A percentile compares a stretch with the other conserved stretches of the same genome.
Conservation (phyloP, 331 rosid species). For the Pyracantha coccinea region DNA sequence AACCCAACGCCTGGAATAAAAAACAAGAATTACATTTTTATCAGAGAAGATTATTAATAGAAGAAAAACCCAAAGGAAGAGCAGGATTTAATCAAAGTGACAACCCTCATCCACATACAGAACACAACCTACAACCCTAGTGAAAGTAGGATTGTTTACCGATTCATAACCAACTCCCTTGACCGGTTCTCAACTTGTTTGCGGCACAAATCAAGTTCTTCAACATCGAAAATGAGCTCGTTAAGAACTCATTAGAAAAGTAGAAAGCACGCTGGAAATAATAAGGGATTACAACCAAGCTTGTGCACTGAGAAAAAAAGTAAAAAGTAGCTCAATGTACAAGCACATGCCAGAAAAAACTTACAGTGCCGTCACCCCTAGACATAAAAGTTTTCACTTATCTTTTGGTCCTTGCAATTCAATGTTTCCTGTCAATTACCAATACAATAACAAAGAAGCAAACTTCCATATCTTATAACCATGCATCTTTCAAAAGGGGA, state of each 20-base stretch:
- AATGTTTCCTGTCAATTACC: conserved; percentile 53
- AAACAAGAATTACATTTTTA: neutral
- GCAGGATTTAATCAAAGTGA: neutral
- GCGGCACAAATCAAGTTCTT: conserved; percentile 65
- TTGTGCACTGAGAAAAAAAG: conserved; percentile 9
- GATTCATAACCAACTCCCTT: conserved; percentile 71
- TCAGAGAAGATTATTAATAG: neutral
- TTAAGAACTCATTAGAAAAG: conserved; percentile 78
- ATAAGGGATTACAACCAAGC: neutral
- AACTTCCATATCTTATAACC: neutral
- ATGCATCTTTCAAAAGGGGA: neutral
- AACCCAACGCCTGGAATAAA: conserved; percentile 67
- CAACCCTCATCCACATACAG: neutral
- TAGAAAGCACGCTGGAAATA: conserved; percentile 83
- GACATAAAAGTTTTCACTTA: conserved; percentile 83
- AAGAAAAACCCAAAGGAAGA: neutral
- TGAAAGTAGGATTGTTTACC: conserved; percentile 30
- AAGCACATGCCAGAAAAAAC: conserved; percentile 20
- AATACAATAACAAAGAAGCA: conserved; percentile 4
- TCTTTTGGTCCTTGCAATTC: conserved; percentile 73
- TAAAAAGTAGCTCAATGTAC: neutral
- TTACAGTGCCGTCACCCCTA: conserved; percentile 96
- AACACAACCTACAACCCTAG: neutral
- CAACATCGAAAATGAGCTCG: conserved; percentile 56
- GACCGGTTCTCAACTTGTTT: conserved; percentile 93